phyloP scores from a whole-genome alignment of 768 basidiomycete genomes.

The Serendipita vermifera region DNA sequence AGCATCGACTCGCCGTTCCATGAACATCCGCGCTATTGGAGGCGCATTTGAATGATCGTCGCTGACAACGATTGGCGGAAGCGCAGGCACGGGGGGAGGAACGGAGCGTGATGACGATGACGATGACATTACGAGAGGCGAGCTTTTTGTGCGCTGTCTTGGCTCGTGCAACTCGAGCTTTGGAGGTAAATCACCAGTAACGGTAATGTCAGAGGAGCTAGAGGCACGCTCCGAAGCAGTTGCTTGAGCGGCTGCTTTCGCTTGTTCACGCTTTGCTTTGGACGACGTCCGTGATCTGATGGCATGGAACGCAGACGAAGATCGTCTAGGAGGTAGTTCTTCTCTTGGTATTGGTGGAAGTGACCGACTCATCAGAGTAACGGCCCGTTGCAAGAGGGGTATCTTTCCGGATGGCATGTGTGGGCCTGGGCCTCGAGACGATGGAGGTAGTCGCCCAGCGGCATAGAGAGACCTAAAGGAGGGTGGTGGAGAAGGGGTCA shows the following conservation, averaged over 20 bases:
- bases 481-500: neutral
- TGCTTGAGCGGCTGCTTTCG: neutral
- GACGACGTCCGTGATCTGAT: constrained; percentile 7
- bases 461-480: constrained; percentile 2
- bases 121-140: neutral
- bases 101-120: neutral
- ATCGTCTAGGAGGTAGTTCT: neutral
- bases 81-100: neutral
- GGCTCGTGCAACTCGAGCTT: too few species aligned
- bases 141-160: neutral
- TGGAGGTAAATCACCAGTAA: neutral
- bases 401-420: neutral
- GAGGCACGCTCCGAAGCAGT: neutral
- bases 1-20: neutral
- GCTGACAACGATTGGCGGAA: neutral
- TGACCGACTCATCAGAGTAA: neutral
- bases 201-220: neutral
- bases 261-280: neutral
- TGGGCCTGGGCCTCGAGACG: neutral
- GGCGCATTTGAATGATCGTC: neutral
- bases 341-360: constrained; percentile 2
- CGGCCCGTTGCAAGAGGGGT: neutral
- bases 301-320: constrained; percentile 4
- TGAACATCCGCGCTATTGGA: constrained; percentile 7
- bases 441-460: neutral